Evolutionary conservation across 2,329 filamentous ascomycete species (phyloP).

Genomic region (Orbilia brochopaga): DNA sequence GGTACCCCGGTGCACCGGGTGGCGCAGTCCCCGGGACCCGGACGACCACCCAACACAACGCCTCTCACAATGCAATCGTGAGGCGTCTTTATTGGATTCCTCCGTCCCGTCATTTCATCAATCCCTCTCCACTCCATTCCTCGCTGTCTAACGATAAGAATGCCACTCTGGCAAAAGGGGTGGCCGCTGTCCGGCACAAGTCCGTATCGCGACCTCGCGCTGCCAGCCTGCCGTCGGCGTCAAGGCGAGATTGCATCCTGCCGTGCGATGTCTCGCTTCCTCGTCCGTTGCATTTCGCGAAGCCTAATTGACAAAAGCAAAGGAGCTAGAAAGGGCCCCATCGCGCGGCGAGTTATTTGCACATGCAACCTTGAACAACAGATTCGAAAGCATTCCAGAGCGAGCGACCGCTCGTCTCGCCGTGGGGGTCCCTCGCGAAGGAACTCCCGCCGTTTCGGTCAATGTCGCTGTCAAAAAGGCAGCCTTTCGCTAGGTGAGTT

Average conservation of each 20-base stretch:
- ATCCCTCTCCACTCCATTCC: neutral
- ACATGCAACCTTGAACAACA: neutral
- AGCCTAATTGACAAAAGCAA: neutral
- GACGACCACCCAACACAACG: neutral
- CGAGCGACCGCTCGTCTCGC: conserved; percentile 12
- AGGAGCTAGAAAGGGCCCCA: neutral
- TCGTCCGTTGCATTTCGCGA: neutral
- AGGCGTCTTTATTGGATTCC: neutral
- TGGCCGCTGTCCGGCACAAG: conserved; percentile 32
- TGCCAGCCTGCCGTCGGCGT: conserved; percentile 31
- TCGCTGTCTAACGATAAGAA: neutral
- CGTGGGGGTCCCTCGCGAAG: conserved; percentile 16
- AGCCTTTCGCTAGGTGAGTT: conserved; percentile 7
- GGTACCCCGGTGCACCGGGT: neutral
- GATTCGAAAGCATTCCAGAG: conserved; percentile 46
- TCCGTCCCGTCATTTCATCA: neutral
- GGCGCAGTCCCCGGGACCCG: neutral
- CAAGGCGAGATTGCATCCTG: conserved; percentile 40
- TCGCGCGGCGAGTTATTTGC: conserved; percentile 13
- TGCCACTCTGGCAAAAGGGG: neutral
- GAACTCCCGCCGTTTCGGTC: conserved; percentile 2
- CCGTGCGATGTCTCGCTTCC: conserved; percentile 12
- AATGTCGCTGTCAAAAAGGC: neutral
- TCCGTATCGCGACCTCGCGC: conserved; percentile 42
- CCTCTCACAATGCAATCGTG: too few relatives aligned